Evolutionary conservation across 768 basidiomycete genomes (phyloP), one percentile per base, ranked within the genome.

Genomic region (Tylopilus sp.): DNA sequence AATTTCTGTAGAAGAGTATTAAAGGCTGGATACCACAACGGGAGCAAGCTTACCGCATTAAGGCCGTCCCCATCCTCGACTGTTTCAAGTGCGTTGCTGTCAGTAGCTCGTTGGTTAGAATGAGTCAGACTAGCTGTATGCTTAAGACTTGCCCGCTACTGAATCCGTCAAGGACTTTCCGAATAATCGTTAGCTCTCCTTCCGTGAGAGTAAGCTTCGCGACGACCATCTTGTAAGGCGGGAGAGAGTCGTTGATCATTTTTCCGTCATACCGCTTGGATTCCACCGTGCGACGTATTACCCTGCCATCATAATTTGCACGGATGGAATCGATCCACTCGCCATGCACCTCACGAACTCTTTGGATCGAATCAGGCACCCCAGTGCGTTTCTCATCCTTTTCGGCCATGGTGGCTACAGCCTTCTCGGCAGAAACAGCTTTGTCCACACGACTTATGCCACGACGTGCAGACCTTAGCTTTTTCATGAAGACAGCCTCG

Each of bases 51-150:
- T 29, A 48, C 46, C n/a, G 42, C 29, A 22, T 17, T 54, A 3
- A 54, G 22, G 12, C 53, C 53, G 6, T 48, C 28, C 33, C 46
- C 33, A 24, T 54, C 47, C 42, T 48, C 53, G 3, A 48, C 33
- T 13, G 12, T 37, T 34, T 26, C 33, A 13, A 54, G 41, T 29
- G 41, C 24, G 4, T 37, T 41, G 13, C 22, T 47, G 10, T 12
- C 12, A n/a, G 12, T 5, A 17, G 17, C 25, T n/a, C n/a, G 14
- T 17, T 19, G 10, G 11, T 25, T n/a, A 30, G 43, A 14, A 21
- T 1, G 12, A 11, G 19, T 28, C 8, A 28, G 42, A 30, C 11
- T 21, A 6, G 19, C 11, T 6, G 10, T 31, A 30, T 45, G n/a
- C 19, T 13, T 6, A 14, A 31, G 44, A 8, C 44, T 14, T 45